A percentile compares a stretch with the other conserved stretches of the same genome.
These are phyloP conservation scores for Solanum tarijense DNA, from an alignment of 257 asterid species.

Conservation along the genomic window DNA sequence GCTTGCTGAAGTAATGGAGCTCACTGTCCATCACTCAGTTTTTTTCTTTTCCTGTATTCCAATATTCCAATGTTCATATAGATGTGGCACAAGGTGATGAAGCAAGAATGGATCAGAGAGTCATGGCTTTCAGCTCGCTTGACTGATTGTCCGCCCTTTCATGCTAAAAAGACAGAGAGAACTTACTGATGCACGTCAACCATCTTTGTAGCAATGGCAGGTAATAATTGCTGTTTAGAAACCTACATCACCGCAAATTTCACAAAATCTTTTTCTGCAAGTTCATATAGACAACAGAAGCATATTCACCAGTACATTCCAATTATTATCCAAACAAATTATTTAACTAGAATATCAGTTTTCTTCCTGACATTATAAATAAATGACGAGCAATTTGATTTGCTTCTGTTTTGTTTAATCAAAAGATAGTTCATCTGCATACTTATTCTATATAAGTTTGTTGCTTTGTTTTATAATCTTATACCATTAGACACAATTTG, in stretches of 20 bases:
- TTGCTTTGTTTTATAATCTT: neutral
- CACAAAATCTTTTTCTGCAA: slow-evolving; percentile 43
- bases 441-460: neutral
- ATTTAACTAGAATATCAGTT: neutral
- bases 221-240: slow-evolving; percentile 21
- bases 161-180: neutral
- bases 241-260: slow-evolving; percentile 52
- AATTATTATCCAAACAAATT: neutral
- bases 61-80: no score
- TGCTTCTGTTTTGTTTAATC: no score
- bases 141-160: neutral
- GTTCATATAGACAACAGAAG: neutral
- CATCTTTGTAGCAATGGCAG: slow-evolving; percentile 34
- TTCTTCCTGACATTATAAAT: neutral
- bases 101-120: no score
- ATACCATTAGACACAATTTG: neutral
- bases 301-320: neutral
- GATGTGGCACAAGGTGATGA: no score
- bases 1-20: no score
- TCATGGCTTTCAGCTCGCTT: no score
- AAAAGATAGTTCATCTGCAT: no score
- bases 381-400: neutral
- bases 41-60: no score
- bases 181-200: slow-evolving; percentile 43
- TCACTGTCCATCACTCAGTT: no score